Percentiles rank a stretch among this genome's conserved stretches.
phyloP scores from a whole-genome alignment of 306 rosid species.

The Ammopiptanthus mongolicus region DNA sequence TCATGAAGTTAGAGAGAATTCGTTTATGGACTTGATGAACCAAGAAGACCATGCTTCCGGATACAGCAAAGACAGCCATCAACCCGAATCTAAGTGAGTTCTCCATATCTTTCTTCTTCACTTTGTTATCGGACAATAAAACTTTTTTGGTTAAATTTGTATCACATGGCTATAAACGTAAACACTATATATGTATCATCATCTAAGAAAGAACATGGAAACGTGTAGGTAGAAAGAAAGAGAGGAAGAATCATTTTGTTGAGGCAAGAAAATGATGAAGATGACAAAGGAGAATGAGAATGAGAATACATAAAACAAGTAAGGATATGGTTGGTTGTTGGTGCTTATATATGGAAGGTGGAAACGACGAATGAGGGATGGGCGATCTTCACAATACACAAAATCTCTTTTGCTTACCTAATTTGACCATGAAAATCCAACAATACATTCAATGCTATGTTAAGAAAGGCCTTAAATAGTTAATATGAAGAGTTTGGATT shows the following conservation, averaged over 20 bases:
- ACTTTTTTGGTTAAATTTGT: background rate
- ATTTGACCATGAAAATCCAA: constrained; percentile 8
- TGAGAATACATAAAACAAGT: background rate
- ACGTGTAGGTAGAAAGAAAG: background rate
- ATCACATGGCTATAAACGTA: background rate
- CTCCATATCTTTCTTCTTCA: constrained; percentile 45
- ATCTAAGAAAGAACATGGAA: constrained; percentile 14
- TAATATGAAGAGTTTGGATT: background rate
- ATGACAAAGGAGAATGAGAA: background rate
- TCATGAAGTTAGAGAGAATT: constrained; percentile 67
- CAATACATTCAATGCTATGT: background rate
- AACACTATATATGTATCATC: no score
- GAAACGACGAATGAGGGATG: background rate
- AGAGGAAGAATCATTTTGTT: constrained; percentile 20
- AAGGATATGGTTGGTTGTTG: background rate
- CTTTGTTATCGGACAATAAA: background rate
- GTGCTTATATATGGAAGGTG: constrained; percentile 3
- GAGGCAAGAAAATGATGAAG: background rate
- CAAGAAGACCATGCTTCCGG: constrained; percentile 65
- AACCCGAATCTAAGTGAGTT: constrained; percentile 52
- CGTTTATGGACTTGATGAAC: constrained; percentile 72
- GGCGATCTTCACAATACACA: constrained; percentile 7
- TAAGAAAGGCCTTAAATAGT: constrained; percentile 11
- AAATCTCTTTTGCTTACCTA: background rate
- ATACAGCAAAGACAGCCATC: constrained; percentile 76